Evolutionary conservation across 176 grass and related monocot genomes (phyloP).

Genomic region (Carex pumila): DNA sequence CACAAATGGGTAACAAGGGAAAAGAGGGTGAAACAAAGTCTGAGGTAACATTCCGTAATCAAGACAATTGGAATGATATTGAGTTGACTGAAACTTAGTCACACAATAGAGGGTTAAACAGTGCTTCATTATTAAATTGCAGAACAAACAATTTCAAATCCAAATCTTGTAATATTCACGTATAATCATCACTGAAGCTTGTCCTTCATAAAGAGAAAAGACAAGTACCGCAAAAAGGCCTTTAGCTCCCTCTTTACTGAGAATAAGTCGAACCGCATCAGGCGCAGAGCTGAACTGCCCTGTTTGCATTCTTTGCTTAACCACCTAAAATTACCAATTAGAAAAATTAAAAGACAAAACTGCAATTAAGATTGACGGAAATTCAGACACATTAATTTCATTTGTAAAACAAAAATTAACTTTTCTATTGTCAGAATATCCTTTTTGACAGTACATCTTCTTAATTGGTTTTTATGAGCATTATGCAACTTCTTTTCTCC

Average conservation of each 20-base stretch:
- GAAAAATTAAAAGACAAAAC: not conserved
- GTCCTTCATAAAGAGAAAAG: not conserved
- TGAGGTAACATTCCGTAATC: not conserved
- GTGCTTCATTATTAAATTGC: not conserved
- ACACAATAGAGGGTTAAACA: not conserved
- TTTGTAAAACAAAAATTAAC: not conserved
- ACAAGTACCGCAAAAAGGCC: constrained; percentile 79
- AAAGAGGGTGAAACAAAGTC: not conserved
- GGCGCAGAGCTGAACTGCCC: constrained; percentile 67
- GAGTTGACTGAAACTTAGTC: not conserved
- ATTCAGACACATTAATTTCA: not conserved
- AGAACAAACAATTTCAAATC: not conserved
- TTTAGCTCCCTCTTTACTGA: constrained; percentile 74
- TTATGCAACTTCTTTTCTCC: not conserved
- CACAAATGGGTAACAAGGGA: not conserved
- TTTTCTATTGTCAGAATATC: not conserved
- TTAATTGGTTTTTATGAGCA: not conserved
- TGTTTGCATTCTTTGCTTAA: constrained; percentile 96
- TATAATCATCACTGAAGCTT: not conserved
- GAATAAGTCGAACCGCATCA: constrained; percentile 68
- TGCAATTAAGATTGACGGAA: not conserved
- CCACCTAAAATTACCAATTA: constrained; percentile 44
- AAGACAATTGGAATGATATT: not conserved
- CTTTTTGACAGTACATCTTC: not conserved
- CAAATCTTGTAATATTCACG: not conserved